Conservation (phyloP, 2,329 filamentous ascomycete genomes). For the Botryotinia convoluta region DNA sequence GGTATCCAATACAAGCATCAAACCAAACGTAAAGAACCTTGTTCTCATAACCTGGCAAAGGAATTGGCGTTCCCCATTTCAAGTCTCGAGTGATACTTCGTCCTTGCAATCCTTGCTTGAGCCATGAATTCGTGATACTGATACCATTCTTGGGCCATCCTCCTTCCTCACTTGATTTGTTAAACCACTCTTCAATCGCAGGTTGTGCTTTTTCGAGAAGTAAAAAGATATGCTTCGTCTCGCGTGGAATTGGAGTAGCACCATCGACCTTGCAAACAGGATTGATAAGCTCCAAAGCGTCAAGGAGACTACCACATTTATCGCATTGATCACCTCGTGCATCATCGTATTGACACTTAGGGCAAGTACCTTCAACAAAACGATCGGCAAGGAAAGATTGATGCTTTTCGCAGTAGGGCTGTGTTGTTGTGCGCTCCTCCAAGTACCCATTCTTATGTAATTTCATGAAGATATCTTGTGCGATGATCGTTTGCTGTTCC, state of each 20-base stretch:
- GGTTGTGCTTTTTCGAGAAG: slow-evolving; percentile 79
- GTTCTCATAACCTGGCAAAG: slow-evolving; percentile 60
- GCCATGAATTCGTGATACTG: slow-evolving; percentile 76
- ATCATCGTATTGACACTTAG: slow-evolving; percentile 68
- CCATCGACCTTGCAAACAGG: slow-evolving; percentile 90
- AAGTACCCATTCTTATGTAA: slow-evolving; percentile 87
- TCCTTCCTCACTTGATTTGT: slow-evolving; percentile 69
- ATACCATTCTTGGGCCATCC: slow-evolving; percentile 73
- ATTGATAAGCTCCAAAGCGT: slow-evolving; percentile 67
- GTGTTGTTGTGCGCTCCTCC: slow-evolving; percentile 80
- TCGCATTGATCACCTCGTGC: slow-evolving; percentile 74
- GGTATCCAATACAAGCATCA: slow-evolving; percentile 89
- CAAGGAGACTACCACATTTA: slow-evolving; percentile 63
- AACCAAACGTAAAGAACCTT: slow-evolving; percentile 88
- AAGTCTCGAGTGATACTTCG: slow-evolving; percentile 90
- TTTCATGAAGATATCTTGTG: slow-evolving; percentile 84
- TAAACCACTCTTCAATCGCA: slow-evolving; percentile 74
- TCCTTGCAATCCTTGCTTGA: slow-evolving; percentile 78
- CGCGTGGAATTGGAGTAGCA: slow-evolving; percentile 71
- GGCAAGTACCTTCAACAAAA: slow-evolving; percentile 78
- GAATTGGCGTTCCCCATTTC: slow-evolving; percentile 71
- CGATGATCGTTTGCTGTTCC: slow-evolving; percentile 83
- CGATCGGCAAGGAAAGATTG: slow-evolving; percentile 79
- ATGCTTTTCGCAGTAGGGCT: slow-evolving; percentile 85
- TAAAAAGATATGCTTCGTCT: slow-evolving; percentile 92